Percentiles rank a stretch among this genome's conserved stretches.
Conservation (phyloP, 2,329 filamentous ascomycete species). For the Alternaria rosae region DNA sequence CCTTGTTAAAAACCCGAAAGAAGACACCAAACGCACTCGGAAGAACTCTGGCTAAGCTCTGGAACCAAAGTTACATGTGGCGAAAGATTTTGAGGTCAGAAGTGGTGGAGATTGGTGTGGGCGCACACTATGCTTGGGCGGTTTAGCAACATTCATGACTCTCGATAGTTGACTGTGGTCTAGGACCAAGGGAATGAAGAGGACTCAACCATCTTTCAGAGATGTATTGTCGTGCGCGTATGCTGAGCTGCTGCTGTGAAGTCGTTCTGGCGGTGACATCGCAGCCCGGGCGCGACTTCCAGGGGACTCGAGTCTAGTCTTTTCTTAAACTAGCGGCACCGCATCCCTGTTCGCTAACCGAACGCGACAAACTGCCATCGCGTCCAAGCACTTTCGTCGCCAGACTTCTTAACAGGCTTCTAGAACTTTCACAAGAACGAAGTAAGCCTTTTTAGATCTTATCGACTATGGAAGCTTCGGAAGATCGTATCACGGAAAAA, state of each 20-base stretch:
- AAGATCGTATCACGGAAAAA: slow-evolving; percentile 51
- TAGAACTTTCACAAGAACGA: neutral
- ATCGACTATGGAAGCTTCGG: neutral
- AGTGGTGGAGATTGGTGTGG: neutral
- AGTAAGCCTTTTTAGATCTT: neutral
- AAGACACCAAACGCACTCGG: neutral
- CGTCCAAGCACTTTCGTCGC: neutral
- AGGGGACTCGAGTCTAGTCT: neutral
- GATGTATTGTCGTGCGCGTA: neutral
- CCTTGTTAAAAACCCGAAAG: neutral
- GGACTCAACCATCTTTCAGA: too few species aligned
- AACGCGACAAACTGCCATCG: neutral
- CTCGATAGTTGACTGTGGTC: neutral
- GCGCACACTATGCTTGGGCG: neutral
- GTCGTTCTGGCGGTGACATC: neutral
- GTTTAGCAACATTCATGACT: neutral
- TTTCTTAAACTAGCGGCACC: neutral
- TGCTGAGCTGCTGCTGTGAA: neutral
- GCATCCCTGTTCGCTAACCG: neutral
- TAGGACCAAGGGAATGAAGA: too few species aligned
- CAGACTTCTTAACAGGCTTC: neutral
- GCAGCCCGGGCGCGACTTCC: neutral
- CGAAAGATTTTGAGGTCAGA: neutral
- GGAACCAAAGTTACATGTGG: neutral
- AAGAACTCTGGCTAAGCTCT: neutral